These are phyloP conservation scores for Parafenestella ontariensis DNA, from an alignment of 2,329 filamentous ascomycete genomes.

Conservation along the genomic window DNA sequence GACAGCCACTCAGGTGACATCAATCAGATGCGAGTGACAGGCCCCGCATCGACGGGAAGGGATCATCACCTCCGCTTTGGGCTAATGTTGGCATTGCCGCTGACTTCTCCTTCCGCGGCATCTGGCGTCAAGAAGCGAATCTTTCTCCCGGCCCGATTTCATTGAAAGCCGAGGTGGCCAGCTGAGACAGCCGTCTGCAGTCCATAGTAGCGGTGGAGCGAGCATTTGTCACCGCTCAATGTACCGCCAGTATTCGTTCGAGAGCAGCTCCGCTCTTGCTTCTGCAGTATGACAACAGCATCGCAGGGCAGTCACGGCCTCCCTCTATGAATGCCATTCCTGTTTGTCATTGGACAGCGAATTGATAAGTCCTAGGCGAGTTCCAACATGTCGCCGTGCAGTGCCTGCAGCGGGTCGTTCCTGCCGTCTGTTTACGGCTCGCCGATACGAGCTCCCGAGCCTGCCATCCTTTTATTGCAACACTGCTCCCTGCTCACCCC, in stretches of 20 bases:
- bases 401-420: constrained; percentile 2
- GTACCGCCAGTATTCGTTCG: constrained; percentile 10
- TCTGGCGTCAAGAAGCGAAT: constrained; percentile 2
- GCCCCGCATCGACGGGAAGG: constrained; percentile 5
- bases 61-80: constrained; percentile 1
- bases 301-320: background rate
- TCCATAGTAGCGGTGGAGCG: background rate
- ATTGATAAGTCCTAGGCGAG: background rate
- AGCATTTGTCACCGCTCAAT: constrained; percentile 10
- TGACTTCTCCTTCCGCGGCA: constrained; percentile 8
- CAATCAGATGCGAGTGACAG: constrained; percentile 19
- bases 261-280: constrained; percentile 1
- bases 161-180: constrained; percentile 7
- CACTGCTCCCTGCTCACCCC: constrained; percentile 17
- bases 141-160: constrained; percentile 6
- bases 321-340: constrained; percentile 5
- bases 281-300: background rate
- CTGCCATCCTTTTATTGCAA: too few relatives aligned
- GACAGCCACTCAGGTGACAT: constrained; percentile 22
- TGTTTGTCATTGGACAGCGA: constrained; percentile 11
- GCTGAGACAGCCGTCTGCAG: constrained; percentile 23
- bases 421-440: background rate
- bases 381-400: constrained; percentile 2
- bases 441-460: constrained; percentile 10
- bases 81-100: constrained; percentile 7